phyloP scores from a whole-genome alignment of 768 basidiomycete genomes.

The Lactarius evosmus region DNA sequence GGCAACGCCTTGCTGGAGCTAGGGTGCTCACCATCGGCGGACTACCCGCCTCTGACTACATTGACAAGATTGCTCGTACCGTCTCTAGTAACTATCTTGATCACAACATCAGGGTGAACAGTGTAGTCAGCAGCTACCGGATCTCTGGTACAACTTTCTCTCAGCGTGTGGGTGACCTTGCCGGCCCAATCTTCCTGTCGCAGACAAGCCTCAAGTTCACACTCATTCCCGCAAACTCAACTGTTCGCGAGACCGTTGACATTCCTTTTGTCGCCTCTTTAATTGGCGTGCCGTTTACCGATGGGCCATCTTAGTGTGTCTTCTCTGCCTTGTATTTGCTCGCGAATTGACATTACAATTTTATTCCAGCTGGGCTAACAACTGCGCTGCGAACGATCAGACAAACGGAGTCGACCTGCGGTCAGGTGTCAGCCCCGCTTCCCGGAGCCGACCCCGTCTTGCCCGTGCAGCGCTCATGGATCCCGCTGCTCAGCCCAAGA shows the following conservation, averaged over 20 bases:
- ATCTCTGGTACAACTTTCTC: constrained; percentile 42
- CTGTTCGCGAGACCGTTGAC: constrained; percentile 45
- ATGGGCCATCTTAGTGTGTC: constrained; percentile 50
- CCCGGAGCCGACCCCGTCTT: constrained; percentile 34
- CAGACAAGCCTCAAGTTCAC: constrained; percentile 47
- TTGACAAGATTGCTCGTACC: constrained; percentile 53
- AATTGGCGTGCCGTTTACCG: constrained; percentile 48
- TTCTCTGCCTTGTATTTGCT: neutral
- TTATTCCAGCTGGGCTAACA: constrained; percentile 49
- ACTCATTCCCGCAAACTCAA: constrained; percentile 47
- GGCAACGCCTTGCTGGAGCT: constrained; percentile 59
- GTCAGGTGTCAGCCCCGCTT: neutral
- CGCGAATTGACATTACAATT: neutral
- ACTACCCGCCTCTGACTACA: constrained; percentile 50
- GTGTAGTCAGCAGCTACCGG: constrained; percentile 57
- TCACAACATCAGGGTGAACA: constrained; percentile 61
- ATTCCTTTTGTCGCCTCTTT: constrained; percentile 54
- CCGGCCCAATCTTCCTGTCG: constrained; percentile 50
- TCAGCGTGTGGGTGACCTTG: constrained; percentile 56
- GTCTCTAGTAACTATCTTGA: constrained; percentile 64
- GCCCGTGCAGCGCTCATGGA: constrained; percentile 20
- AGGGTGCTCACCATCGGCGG: constrained; percentile 54
- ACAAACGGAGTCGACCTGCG: constrained; percentile 54
- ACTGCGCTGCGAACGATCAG: constrained; percentile 48
- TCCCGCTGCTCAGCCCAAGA: constrained; percentile 23